A percentile compares a stretch with the other conserved stretches of the same genome.
Conservation (phyloP, 2,329 filamentous ascomycete genomes). For the Dothistroma pini region DNA sequence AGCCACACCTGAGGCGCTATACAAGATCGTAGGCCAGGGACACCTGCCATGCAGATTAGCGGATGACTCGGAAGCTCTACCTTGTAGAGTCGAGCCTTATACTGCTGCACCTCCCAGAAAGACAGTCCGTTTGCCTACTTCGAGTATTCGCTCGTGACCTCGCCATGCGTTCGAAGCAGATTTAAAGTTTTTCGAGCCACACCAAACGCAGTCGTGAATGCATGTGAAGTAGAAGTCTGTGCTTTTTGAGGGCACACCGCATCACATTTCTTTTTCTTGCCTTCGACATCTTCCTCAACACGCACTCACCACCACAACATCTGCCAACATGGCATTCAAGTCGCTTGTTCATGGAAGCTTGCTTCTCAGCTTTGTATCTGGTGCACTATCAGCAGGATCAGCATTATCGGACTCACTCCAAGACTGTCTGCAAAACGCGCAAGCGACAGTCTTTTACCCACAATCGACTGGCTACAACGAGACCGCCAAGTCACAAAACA, state of each 20-base stretch:
- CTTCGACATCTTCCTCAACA: background rate
- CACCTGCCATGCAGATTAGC: background rate
- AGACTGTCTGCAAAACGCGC: background rate
- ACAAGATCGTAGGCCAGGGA: background rate
- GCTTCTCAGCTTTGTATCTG: background rate
- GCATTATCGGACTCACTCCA: background rate
- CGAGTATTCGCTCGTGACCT: background rate
- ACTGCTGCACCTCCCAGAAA: background rate
- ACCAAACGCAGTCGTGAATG: background rate
- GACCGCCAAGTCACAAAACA: slow-evolving; percentile 16
- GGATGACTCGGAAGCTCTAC: background rate
- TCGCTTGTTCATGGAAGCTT: background rate
- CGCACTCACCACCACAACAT: background rate
- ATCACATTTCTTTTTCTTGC: background rate
- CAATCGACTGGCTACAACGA: slow-evolving; percentile 2
- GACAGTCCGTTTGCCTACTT: background rate
- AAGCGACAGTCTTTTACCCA: background rate
- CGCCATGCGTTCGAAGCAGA: background rate
- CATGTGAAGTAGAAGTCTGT: background rate
- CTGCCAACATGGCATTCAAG: background rate
- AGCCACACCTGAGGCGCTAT: background rate
- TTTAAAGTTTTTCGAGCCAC: background rate
- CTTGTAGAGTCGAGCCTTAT: background rate
- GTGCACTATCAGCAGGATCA: background rate
- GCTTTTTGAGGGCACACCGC: background rate